Conservation (phyloP, 768 basidiomycete species). For the Collybia mongolica region DNA sequence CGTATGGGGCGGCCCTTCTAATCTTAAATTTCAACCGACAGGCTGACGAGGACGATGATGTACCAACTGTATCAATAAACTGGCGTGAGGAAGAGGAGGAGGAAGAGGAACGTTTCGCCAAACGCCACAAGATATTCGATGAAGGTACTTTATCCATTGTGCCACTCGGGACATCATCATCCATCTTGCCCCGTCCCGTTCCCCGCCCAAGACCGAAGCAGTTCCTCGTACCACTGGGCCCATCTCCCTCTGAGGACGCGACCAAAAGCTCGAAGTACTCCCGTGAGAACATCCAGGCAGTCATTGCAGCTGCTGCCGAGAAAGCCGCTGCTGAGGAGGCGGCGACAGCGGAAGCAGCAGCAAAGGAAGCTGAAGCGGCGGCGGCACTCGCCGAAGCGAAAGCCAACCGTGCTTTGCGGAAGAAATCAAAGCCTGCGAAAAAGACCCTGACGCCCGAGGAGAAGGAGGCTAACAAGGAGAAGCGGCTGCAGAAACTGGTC, state of each 20-base stretch:
- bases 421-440: slow-evolving; percentile 35
- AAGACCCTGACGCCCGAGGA: slow-evolving; percentile 52
- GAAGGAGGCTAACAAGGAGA: slow-evolving; percentile 75
- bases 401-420: slow-evolving; percentile 21
- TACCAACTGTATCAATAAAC: not conserved
- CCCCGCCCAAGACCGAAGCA: not conserved
- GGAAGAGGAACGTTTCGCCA: slow-evolving; percentile 2
- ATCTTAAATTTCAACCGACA: not conserved
- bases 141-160: not conserved
- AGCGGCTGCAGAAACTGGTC: slow-evolving; percentile 77
- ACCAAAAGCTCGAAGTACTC: slow-evolving; percentile 8
- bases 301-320: slow-evolving; percentile 33
- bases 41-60: slow-evolving; percentile 15
- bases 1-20: not conserved
- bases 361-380: slow-evolving; percentile 24
- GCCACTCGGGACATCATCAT: not conserved
- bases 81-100: slow-evolving; percentile 2
- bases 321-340: slow-evolving; percentile 27
- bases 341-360: slow-evolving; percentile 29
- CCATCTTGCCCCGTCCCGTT: not conserved
- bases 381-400: slow-evolving; percentile 28
- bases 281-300: slow-evolving; percentile 28
- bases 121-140: slow-evolving; percentile 5
- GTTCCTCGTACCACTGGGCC: not conserved
- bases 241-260: not conserved